Evolutionary conservation across 176 grass and related monocot genomes (phyloP), one percentile per base, ranked within the genome.

Genomic region (Pharus latifolius): DNA sequence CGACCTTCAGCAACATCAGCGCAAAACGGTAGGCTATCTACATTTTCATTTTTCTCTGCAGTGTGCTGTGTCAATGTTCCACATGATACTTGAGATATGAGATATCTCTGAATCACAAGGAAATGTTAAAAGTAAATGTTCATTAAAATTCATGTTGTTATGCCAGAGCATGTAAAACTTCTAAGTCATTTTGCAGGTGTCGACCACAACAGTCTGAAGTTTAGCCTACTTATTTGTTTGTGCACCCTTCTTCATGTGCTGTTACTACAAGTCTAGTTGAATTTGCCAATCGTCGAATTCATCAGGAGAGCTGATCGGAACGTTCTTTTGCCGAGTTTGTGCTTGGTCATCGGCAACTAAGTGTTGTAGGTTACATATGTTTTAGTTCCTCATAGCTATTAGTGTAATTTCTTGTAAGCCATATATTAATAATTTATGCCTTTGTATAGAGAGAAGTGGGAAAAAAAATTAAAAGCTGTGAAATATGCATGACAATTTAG

Each of bases 1-100:
- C 82, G 91, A 35, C 87, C 95, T 22, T 78, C 87, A 26, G 95
- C 90, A 3, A 98, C 95, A 60, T 81, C 84, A 44, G 78, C 86
- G 19, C 64, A 82, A 58, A 83, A 78, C 24, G 87, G 91, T 96
- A 76, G 87, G 74, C 56, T 48, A 72, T 41, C 6, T 60, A 32
- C 32, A 44, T 67, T 3, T 72, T 26, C 2, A 11, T 69, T 19
- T 43, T 26, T 37, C 42, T 65, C 10, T 35, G 31, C 16, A n/a
- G 62, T 23, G 3, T 66, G 25, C 51, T 42, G 45, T 7, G 20
- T 62, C 14, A 43, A 23, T 67, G 54, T 42, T 69, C n/a, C 3
- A 40, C 49, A 38, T 12, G 20, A 56, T 43, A 29, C 4, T 38
- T 49, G 40, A 77, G 17, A 22, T 75, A n/a, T 25, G 50, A 30